These are phyloP conservation scores for Fusarium ramigenum DNA, from an alignment of 2,329 filamentous ascomycete genomes.

Conservation along the genomic window DNA sequence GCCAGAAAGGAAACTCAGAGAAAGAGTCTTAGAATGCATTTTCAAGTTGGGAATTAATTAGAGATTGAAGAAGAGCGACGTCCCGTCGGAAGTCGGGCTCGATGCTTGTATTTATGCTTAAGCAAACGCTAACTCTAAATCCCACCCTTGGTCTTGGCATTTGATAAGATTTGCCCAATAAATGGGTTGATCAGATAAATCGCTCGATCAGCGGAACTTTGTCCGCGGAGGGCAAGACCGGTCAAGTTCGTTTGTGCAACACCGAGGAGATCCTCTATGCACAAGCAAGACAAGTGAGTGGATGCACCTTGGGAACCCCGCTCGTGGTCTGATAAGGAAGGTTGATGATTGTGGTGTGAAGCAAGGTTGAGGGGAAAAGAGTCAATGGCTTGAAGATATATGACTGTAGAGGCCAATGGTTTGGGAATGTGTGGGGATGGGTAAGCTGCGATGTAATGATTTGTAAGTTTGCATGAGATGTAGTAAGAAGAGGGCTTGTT, in stretches of 20 bases:
- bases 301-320: not conserved
- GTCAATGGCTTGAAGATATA: not conserved
- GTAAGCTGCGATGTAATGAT: not conserved
- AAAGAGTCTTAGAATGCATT: slow-evolving; percentile 15
- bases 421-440: not conserved
- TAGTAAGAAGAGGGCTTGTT: not conserved
- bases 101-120: slow-evolving; percentile 27
- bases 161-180: not conserved
- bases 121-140: not conserved
- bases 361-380: not conserved
- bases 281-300: not conserved
- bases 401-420: not conserved
- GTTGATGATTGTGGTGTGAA: not conserved
- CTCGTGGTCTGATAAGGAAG: not conserved
- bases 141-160: not conserved
- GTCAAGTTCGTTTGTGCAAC: not conserved
- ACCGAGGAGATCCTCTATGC: not conserved
- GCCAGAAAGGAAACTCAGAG: slow-evolving; percentile 4
- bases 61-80: not conserved
- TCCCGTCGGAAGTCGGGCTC: not conserved
- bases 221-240: not conserved
- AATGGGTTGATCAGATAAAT: not conserved
- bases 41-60: not conserved
- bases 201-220: not conserved
- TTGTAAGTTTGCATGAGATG: not conserved